Conservation (phyloP, 2,329 filamentous ascomycete genomes). For the Xylaria polymorpha region DNA sequence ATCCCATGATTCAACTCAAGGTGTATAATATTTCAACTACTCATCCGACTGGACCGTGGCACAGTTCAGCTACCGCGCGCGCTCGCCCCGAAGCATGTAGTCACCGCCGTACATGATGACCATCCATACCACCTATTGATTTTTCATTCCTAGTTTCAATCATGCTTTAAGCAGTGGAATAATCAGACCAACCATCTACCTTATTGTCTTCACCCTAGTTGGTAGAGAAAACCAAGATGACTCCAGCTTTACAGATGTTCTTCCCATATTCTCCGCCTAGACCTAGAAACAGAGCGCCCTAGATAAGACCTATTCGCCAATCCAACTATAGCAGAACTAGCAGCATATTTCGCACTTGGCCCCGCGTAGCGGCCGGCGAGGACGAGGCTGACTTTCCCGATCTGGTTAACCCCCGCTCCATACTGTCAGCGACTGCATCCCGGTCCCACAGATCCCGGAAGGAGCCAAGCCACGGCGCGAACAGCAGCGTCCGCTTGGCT, state of each 20-base stretch:
- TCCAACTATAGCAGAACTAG: not conserved
- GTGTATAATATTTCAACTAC: not conserved
- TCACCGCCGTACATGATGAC: not conserved
- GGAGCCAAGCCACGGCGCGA: not conserved
- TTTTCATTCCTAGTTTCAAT: not conserved
- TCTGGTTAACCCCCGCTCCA: not conserved
- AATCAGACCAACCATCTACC: not conserved
- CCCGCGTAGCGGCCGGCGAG: not conserved
- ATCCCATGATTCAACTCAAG: no score
- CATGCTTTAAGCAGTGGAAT: not conserved
- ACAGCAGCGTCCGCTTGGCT: no score
- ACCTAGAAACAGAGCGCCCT: not conserved
- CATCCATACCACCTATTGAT: not conserved
- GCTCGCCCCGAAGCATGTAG: not conserved
- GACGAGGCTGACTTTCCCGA: not conserved
- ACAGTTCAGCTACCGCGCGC: no score
- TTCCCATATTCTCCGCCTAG: not conserved
- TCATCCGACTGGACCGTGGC: not conserved
- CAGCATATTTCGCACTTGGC: not conserved
- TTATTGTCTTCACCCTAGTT: not conserved
- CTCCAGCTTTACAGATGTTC: not conserved
- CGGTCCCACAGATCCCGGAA: not conserved
- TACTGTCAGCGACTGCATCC: not conserved
- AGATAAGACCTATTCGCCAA: not conserved
- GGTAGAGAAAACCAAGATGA: not conserved